Conservation (phyloP, 2,329 filamentous ascomycete genomes). For the Aspergillus felis region DNA sequence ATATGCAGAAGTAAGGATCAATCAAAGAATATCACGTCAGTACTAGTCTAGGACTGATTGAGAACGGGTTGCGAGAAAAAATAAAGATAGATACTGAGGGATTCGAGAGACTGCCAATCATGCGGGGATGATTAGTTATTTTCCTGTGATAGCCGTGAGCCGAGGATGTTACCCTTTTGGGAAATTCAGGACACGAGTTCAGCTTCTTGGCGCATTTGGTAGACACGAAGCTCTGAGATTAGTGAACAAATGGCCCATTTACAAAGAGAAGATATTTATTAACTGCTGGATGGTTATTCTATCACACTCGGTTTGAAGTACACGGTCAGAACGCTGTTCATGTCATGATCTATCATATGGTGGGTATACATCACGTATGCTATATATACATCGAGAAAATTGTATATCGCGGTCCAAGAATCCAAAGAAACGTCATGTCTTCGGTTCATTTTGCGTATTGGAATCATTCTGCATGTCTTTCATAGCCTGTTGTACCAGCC, state of each 20-base stretch:
- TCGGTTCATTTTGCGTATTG: background rate
- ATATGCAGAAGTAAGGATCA: background rate
- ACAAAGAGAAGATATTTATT: too few species aligned
- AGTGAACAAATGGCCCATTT: too few species aligned
- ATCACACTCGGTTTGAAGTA: background rate
- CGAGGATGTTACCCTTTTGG: background rate
- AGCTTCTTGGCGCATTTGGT: too few species aligned
- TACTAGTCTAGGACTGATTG: background rate
- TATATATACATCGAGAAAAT: background rate
- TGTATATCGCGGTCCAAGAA: background rate
- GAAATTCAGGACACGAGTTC: background rate
- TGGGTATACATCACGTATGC: background rate
- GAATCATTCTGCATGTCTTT: constrained; percentile 14
- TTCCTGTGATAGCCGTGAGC: background rate
- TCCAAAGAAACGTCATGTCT: background rate
- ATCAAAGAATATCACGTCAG: background rate
- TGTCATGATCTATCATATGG: background rate
- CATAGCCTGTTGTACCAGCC: constrained; percentile 40
- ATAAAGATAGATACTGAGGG: background rate
- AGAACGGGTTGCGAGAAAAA: background rate
- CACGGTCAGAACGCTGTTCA: background rate
- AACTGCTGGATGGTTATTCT: background rate
- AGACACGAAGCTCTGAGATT: too few species aligned
- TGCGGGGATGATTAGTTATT: constrained; percentile 8
- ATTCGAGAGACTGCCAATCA: constrained; percentile 10